Evolutionary conservation across 352 stramenopile genomes (phyloP).

Genomic region (Globisporangium alternatum): DNA sequence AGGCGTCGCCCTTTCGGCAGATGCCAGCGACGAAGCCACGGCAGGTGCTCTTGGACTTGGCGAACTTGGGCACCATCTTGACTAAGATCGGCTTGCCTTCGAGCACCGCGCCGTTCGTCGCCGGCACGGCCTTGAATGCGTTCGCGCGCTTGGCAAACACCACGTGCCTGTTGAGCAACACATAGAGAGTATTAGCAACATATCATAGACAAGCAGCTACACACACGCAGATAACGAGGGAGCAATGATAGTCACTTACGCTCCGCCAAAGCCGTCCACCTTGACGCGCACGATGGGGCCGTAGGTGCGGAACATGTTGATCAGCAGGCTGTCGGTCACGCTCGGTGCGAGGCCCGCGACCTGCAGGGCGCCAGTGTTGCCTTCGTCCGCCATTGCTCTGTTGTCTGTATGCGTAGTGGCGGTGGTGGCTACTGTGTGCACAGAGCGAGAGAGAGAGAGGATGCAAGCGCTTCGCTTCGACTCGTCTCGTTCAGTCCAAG

Average conservation of each 20-base stretch:
- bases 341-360: constrained; percentile 43
- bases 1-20: constrained; percentile 58
- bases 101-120: constrained; percentile 51
- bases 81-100: constrained; percentile 53
- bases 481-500: neutral
- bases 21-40: constrained; percentile 55
- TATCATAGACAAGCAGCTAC: neutral
- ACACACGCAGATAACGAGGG: neutral
- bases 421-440: neutral
- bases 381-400: constrained; percentile 12
- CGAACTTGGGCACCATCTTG: constrained; percentile 36
- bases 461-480: neutral
- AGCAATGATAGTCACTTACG: constrained; percentile 33
- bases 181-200: neutral
- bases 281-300: constrained; percentile 52
- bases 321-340: constrained; percentile 39
- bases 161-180: constrained; percentile 29
- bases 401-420: neutral
- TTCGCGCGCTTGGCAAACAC: constrained; percentile 27
- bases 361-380: constrained; percentile 27
- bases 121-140: constrained; percentile 36
- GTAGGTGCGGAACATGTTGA: constrained; percentile 58
- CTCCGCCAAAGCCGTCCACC: constrained; percentile 43
- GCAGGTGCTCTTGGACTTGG: constrained; percentile 39
- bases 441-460: neutral